Evolutionary conservation across 345 rosid genomes (phyloP).

Genomic region (Sapria himalayana): DNA sequence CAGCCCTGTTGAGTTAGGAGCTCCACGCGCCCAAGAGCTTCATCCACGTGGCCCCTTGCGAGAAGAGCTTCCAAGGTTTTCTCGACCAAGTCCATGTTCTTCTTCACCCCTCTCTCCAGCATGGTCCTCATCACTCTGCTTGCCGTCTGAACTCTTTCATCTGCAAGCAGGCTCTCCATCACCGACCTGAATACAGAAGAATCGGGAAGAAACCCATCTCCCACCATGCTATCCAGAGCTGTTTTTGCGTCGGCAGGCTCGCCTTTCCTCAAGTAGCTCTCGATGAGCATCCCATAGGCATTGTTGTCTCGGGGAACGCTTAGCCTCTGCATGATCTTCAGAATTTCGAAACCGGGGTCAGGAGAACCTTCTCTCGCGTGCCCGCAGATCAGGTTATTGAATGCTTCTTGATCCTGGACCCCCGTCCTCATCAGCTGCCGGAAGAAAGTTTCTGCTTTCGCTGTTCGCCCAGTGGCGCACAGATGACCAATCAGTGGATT

Average conservation of each 20-base stretch:
- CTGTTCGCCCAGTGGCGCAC: slow-evolving; percentile 48
- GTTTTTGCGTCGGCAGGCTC: slow-evolving; percentile 84
- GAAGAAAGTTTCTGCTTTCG: slow-evolving; percentile 66
- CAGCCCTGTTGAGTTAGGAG: slow-evolving; percentile 38
- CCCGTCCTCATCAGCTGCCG: slow-evolving; percentile 82
- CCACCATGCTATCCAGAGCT: slow-evolving; percentile 69
- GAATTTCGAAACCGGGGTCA: slow-evolving; percentile 53
- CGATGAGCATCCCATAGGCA: slow-evolving; percentile 47
- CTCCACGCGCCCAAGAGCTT: slow-evolving; percentile 72
- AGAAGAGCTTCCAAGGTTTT: slow-evolving; percentile 74
- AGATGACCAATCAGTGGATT: slow-evolving; percentile 46
- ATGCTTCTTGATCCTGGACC: slow-evolving; percentile 43
- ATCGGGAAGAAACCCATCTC: slow-evolving; percentile 56
- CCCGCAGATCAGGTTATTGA: slow-evolving; percentile 50
- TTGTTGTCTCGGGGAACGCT: slow-evolving; percentile 50
- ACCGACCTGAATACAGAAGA: slow-evolving; percentile 52
- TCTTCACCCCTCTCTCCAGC: slow-evolving; percentile 65
- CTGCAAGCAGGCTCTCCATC: slow-evolving; percentile 69
- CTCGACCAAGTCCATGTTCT: slow-evolving; percentile 54
- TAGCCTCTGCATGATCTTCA: slow-evolving; percentile 69
- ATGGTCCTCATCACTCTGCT: slow-evolving; percentile 76
- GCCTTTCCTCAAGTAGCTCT: slow-evolving; percentile 80
- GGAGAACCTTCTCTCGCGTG: slow-evolving; percentile 78
- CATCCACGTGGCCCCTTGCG: slow-evolving; percentile 76
- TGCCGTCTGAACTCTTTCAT: slow-evolving; percentile 78